phyloP scores from a whole-genome alignment of 2,329 filamentous ascomycete species.

The Diaporthe aspalathi region DNA sequence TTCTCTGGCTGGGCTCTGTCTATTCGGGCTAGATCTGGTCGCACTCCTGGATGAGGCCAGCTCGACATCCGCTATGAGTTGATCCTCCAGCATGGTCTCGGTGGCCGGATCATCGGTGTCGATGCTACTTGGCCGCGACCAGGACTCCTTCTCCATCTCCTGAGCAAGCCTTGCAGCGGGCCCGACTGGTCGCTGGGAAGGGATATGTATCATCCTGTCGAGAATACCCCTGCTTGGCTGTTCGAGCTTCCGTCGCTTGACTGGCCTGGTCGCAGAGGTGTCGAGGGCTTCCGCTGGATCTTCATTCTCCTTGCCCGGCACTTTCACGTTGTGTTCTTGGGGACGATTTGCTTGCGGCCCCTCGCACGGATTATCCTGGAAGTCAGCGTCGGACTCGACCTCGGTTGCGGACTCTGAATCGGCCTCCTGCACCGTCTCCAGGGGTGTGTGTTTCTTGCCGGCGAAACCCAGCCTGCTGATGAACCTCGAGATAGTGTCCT shows the following conservation, averaged over 20 bases:
- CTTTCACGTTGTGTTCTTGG: not conserved
- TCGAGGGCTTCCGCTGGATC: not conserved
- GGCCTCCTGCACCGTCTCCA: conserved; percentile 24
- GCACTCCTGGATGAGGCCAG: conserved; percentile 27
- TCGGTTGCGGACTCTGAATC: conserved; percentile 21
- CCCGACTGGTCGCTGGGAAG: conserved; percentile 5
- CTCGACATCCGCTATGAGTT: conserved; percentile 33
- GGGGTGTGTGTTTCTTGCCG: conserved; percentile 45
- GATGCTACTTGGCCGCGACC: conserved; percentile 33
- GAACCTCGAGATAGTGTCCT: conserved; percentile 68
- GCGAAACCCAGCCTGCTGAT: conserved; percentile 51
- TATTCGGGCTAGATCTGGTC: not conserved
- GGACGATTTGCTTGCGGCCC: too few relatives aligned
- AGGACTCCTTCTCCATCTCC: conserved; percentile 12
- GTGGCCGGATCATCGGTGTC: conserved; percentile 31
- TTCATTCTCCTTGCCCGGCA: conserved; percentile 18
- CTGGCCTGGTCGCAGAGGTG: not conserved
- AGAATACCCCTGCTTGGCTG: conserved; percentile 1
- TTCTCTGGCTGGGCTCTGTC: conserved; percentile 3
- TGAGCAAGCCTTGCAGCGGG: conserved; percentile 25
- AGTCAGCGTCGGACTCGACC: conserved; percentile 10
- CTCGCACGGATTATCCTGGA: not conserved
- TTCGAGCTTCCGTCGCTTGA: conserved; percentile 31
- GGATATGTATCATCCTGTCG: conserved; percentile 15
- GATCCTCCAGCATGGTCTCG: conserved; percentile 30